Base-by-base conservation (phyloP, 805 yeast species). In the Candida nemodendra region DNA sequence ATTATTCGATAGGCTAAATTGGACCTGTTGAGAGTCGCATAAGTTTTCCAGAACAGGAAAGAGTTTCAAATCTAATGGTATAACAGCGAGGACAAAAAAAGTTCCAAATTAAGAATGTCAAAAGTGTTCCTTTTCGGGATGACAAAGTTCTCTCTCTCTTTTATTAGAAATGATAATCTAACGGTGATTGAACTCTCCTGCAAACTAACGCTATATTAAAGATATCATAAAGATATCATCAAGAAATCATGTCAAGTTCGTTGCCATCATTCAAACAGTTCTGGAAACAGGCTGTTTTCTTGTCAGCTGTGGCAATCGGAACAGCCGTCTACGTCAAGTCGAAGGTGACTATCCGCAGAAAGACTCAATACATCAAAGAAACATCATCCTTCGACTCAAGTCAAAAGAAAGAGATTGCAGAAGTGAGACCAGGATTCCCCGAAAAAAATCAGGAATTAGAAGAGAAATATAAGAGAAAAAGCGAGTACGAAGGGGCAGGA, bases 401-500 rank as follows among this genome's bases (percentile, higher is more conserved):
- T 9, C 56, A 56, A 50, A 40, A 28, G 18, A 44, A 41, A 21
- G 44, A 37, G 33, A 57, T 56, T 12, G 52, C 61, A 13, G 57
- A 57, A 23, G 54, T 53, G 6, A 51, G 49, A 22, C 65, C 66
- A 4, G 68, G 66, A 9, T 62, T 63, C 36, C 65, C 66, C 6
- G 46, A 50, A 6, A 33, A 33, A 29, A 51, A 55, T 15, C 53
- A 52, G n/a, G 56, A 49, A 9, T 60, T 54, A 24, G 64, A 65
- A 31, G 61, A 82, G 5, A 53, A 51, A 17, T 64, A 61, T 16
- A 51, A 61, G 30, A 64, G 89, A 44, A 78, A 78, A 45, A 76
- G 82, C 36, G 78, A 74, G 50, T 84, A 72, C 53, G 85, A 81
- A 48, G 91, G 89, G 4, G 69, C 82, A 1, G 86, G 87, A 1